phyloP scores from a whole-genome alignment of 768 basidiomycete species.

The Melanogaster broomeanus region DNA sequence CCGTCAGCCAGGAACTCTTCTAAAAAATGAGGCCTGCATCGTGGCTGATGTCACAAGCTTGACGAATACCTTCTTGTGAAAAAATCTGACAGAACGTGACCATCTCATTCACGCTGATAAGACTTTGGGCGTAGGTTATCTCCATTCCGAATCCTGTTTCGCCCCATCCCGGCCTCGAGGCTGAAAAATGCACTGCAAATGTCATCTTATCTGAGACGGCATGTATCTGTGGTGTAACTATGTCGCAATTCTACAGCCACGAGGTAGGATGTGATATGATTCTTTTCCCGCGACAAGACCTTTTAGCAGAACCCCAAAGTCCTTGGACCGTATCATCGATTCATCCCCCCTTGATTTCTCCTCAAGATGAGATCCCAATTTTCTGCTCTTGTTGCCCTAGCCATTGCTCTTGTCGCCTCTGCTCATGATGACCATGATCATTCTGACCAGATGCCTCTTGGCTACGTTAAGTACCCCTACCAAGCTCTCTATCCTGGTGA shows the following conservation, averaged over 20 bases:
- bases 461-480: constrained; percentile 66
- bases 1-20: constrained; percentile 3
- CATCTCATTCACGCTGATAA: constrained; percentile 3
- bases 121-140: constrained; percentile 8
- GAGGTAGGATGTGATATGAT: constrained; percentile 15
- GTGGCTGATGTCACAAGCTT: constrained; percentile 21
- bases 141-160: background rate
- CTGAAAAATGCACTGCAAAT: constrained; percentile 35
- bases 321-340: constrained; percentile 1
- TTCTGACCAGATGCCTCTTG: constrained; percentile 60
- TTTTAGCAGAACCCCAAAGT: constrained; percentile 8
- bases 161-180: constrained; percentile 44
- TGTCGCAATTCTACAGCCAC: constrained; percentile 16
- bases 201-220: constrained; percentile 12
- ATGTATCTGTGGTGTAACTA: constrained; percentile 15
- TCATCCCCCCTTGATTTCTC: constrained; percentile 1
- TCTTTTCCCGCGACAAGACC: constrained; percentile 29
- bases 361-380: constrained; percentile 24
- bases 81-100: constrained; percentile 9
- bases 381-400: constrained; percentile 25
- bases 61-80: constrained; percentile 1
- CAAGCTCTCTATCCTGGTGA: constrained; percentile 56
- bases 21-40: constrained; percentile 29
- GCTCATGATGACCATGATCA: constrained; percentile 45
- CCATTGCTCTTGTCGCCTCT: constrained; percentile 27